These are phyloP conservation scores for Polychaeton citri DNA, from an alignment of 2,329 filamentous ascomycete species.

Conservation along the genomic window DNA sequence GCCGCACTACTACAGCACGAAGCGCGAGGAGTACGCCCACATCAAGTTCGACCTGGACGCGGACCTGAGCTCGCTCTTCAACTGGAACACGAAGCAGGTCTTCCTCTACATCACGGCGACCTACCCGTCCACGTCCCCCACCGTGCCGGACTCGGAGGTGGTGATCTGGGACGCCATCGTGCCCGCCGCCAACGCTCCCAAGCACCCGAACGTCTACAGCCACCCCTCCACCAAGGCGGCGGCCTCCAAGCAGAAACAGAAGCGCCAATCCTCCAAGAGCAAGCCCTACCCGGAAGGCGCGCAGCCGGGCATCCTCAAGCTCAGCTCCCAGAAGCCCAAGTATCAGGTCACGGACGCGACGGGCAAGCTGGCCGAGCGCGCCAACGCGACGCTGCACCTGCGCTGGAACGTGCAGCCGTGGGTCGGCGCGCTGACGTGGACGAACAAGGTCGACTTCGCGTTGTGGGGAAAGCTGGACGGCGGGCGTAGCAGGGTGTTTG, in stretches of 20 bases:
- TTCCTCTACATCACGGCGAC: constrained; percentile 90
- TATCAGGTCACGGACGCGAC: constrained; percentile 92
- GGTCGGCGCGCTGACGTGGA: constrained; percentile 83
- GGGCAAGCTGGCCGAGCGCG: constrained; percentile 59
- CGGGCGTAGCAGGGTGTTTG: constrained; percentile 52
- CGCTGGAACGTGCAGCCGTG: constrained; percentile 98
- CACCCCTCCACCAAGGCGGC: constrained; percentile 31
- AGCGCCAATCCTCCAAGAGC: constrained; percentile 6
- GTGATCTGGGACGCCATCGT: constrained; percentile 97
- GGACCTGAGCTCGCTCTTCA: constrained; percentile 86
- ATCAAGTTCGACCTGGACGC: constrained; percentile 88
- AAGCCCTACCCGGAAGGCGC: constrained; percentile 18
- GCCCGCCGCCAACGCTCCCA: constrained; percentile 51
- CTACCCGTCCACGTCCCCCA: constrained; percentile 35
- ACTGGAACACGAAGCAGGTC: constrained; percentile 98
- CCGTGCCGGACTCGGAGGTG: constrained; percentile 42
- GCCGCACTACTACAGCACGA: constrained; percentile 88
- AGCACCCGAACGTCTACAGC: constrained; percentile 37
- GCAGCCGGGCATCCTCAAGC: constrained; percentile 54
- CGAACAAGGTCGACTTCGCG: constrained; percentile 29
- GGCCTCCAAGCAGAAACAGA: constrained; percentile 7
- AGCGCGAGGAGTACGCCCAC: constrained; percentile 91
- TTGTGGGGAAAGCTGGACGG: constrained; percentile 53
- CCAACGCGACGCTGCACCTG: constrained; percentile 64
- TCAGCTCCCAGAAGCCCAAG: constrained; percentile 81